Evolutionary conservation across 2,329 filamentous ascomycete species (phyloP).

Genomic region (Chrysoporthe puriensis): DNA sequence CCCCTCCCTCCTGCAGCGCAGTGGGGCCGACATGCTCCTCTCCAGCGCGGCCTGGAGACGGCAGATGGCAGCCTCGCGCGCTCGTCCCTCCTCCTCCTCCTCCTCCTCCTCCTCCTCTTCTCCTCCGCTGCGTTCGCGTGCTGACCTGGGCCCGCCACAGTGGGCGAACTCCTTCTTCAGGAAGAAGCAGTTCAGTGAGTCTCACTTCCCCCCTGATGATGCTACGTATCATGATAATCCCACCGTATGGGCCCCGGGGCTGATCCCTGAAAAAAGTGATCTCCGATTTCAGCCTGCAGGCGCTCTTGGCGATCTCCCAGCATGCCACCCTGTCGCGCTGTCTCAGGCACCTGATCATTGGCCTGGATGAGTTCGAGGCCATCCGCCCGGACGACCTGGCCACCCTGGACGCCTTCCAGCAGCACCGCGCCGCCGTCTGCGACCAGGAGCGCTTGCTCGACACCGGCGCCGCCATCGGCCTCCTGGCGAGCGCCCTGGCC

Average conservation of each 20-base stretch:
- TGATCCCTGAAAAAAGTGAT: conserved; percentile 36
- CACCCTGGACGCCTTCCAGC: background rate
- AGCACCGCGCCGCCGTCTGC: conserved; percentile 13
- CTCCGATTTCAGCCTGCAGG: conserved; percentile 49
- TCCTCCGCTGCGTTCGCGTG: background rate
- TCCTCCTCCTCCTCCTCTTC: too few species aligned
- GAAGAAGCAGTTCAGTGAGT: conserved; percentile 62
- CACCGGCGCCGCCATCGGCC: conserved; percentile 52
- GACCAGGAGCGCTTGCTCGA: conserved; percentile 41
- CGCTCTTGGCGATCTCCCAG: conserved; percentile 55
- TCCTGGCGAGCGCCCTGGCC: conserved; percentile 60
- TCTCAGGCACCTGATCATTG: conserved; percentile 54
- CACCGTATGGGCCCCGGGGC: conserved; percentile 13
- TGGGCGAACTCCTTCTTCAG: conserved; percentile 68
- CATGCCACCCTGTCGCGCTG: conserved; percentile 45
- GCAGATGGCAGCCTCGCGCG: too few species aligned
- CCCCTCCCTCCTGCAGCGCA: too few species aligned
- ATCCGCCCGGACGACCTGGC: background rate
- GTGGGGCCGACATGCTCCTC: too few species aligned
- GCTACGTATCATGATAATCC: too few species aligned
- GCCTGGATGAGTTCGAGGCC: conserved; percentile 40
- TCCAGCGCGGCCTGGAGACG: too few species aligned
- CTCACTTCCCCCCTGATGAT: too few species aligned
- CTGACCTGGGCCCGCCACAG: conserved; percentile 22
- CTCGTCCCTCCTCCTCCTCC: background rate